Evolutionary conservation across 768 basidiomycete genomes (phyloP), one percentile per base, ranked within the genome.

Genomic region (Calocybe indica): DNA sequence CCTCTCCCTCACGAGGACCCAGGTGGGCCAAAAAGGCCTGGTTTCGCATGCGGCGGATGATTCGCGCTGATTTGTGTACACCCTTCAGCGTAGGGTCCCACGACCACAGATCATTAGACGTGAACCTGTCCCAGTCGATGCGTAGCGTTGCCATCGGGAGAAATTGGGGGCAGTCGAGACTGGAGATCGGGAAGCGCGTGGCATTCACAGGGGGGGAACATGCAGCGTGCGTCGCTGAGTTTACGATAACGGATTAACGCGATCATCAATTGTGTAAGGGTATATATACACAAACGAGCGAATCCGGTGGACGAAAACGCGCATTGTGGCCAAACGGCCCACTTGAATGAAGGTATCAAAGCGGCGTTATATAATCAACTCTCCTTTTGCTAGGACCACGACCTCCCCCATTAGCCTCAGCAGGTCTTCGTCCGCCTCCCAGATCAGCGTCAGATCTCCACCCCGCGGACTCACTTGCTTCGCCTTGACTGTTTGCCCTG

Each of bases 391-490:
- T 29, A 74, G 50, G 11, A 69, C 40, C 8, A 53, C 55, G 6
- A 63, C 59, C 41, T 72, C 54, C 37, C 74, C 77, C 32, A 55
- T 60, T 33, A 79, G 48, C 28, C 44, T 63, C 10, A 76, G 52
- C 0, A 54, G 52, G 1, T 55, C 57, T n/a, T 52, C 59, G 10
- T 60, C 59, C 37, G 67, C 52, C 5, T 72, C 58, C 61, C 66
- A 75, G 2, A 61, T 48, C 14, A 79, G 53, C 32, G 60, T 67
- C 40, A 80, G 46, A 15, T 71, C 62, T 1, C 78, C 80, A 8
- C 76, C 75, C 37, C 80, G 61, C 3, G 56, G 52, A 56, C 80
- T 80, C 14, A 80, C 78, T 55, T 79, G 75, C 49, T 59, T 74
- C 5, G 76, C 75, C n/a, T 55, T 53, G 29, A 75, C 64, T 46